These are phyloP conservation scores for Phytomonas sp. DNA, from an alignment of 208 protist genomes.

Conservation along the genomic window DNA sequence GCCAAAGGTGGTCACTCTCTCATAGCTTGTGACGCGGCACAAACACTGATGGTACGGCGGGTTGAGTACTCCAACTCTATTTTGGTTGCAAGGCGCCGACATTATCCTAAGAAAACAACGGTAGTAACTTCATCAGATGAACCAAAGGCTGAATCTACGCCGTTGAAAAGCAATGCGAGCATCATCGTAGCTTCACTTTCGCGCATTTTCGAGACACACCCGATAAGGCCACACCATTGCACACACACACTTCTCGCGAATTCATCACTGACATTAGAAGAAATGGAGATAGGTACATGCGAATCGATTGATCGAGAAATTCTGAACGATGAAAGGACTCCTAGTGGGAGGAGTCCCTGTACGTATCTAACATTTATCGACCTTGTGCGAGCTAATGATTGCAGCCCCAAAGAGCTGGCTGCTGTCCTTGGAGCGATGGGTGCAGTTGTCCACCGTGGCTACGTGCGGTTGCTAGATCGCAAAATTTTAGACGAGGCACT, in stretches of 20 bases:
- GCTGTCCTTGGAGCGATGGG: constrained; percentile 19
- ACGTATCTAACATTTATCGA: constrained; percentile 35
- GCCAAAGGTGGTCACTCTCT: neutral
- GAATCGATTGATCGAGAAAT: neutral
- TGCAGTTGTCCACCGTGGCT: constrained; percentile 39
- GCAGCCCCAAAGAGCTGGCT: constrained; percentile 50
- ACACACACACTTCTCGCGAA: constrained; percentile 16
- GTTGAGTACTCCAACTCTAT: constrained; percentile 81
- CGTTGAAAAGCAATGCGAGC: neutral
- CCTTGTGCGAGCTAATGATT: constrained; percentile 23
- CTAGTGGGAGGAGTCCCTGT: neutral
- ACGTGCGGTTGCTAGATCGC: constrained; percentile 47
- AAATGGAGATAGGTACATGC: constrained; percentile 20
- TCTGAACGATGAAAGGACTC: neutral
- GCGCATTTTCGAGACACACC: constrained; percentile 44
- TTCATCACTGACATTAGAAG: constrained; percentile 32
- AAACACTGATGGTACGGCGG: constrained; percentile 30
- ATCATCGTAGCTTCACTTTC: constrained; percentile 28
- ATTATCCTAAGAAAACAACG: constrained; percentile 2
- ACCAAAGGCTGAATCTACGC: neutral
- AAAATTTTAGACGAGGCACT: constrained; percentile 31
- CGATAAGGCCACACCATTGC: constrained; percentile 24
- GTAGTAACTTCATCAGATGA: neutral
- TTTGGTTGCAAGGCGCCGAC: constrained; percentile 29
- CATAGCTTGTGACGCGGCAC: neutral